Base-by-base conservation (phyloP, 495 filamentous ascomycete genomes). In the Elaphomyces granulatus region DNA sequence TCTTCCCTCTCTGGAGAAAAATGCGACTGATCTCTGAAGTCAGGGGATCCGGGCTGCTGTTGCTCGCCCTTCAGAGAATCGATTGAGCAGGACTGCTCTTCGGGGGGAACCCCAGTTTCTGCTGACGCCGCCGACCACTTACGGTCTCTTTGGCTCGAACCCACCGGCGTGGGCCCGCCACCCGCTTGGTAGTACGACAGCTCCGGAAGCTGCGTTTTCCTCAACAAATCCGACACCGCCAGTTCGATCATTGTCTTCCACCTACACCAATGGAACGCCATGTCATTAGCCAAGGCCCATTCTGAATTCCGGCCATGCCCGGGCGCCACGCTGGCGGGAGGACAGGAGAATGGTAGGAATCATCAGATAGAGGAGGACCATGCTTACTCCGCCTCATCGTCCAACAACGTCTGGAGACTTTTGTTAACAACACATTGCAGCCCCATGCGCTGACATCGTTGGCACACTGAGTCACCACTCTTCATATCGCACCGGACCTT, bases 351-450 rank as follows among this genome's bases (percentile, higher is more conserved):
- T n/a, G n/a, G n/a, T n/a, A n/a, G n/a, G n/a, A n/a, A n/a, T n/a
- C 16, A 23, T 23, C 12, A 3, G 8, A 23, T 15, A 21, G 6
- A 21, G 12, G 8, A 28, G 26, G 15, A 36, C 15, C 19, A 16
- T 3, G 31, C 47, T 54, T 44, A 71, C 59, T 66, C 61, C 15
- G 62, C 59, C 52, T 71, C 67, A 46, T 72, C 63, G 36, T 67
- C 60, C 28, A 74, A 53, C 40, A 74, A 51, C 14, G 67, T 72
- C 44, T 74, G 70, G 4, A 74, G 58, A 38, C 66, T 72, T 42
- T 72, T 72, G 46, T 74, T 72, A 26, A 74, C 64, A 32, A 69
- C 50, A 45, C 70, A 74, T 34, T 68, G 62, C 34, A 74, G 43
- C 3, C 60, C 61, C 57, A 68, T 67, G 40, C 69, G 67, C 20